Evolutionary conservation across 805 yeast genomes (phyloP), one percentile per base, ranked within the genome.

Genomic region (Lachancea fermentati): DNA sequence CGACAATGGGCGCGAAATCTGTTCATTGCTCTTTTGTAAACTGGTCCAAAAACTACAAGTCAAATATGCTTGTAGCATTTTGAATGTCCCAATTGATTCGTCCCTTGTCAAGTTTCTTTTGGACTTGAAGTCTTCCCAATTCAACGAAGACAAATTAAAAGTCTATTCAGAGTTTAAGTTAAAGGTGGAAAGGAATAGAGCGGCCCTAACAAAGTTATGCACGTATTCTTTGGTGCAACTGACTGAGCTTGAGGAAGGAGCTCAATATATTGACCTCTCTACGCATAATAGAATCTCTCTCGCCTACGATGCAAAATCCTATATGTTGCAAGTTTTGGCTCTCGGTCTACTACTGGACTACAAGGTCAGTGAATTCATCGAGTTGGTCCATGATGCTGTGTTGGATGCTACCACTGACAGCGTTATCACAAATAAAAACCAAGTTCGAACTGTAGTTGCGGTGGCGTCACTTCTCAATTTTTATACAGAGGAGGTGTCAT

Each of bases 271-370:
- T 43, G 78, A 73, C 19, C 63, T 78, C 44, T 73, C 77, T 0
- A 71, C 78, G 4, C 61, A 61, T 28, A 64, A 66, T 30, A 63
- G 81, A 31, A 60, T 78, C 35, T 66, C 65, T 30, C 57, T 73
- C 17, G 81, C 81, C 0, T 72, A 75, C 48, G 52, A 64, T 19
- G 68, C 81, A n/a, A 80, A 81, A 55, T 62, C 76, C 17, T 57
- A 63, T 39, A 73, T 76, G 16, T 62, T 84, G 25, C 81, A 82
- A 54, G 71, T 80, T n/a, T 68, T 85, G 5, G 72, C 78, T 5
- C 49, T 57, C 22, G 37, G 54, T 13, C 53, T 57, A 12, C 44
- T 54, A 5, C 36, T 56, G 4, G 71, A 77, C 36, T 81, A 83
- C 7, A 65, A 71, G 40, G 59, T 69, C 19, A 63, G 72, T 16